Base-by-base conservation (phyloP, 192 early-diverging fungal genomes). In the Coemansia sp. region DNA sequence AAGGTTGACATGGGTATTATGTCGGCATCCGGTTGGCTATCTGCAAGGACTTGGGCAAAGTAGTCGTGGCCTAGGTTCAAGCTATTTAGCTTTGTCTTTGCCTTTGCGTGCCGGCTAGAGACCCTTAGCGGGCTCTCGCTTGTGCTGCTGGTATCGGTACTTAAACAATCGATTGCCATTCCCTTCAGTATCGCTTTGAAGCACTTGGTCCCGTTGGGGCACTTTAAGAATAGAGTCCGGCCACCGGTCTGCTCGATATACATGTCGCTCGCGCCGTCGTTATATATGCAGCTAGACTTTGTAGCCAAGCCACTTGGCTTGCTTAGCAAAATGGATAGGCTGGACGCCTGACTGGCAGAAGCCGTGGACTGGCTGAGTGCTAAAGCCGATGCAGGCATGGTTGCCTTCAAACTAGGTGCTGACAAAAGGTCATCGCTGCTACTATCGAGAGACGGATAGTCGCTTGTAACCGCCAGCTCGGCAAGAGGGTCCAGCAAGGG, bases 161-260 rank as follows among this genome's bases (percentile, higher is more conserved):
- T n/a, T n/a, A n/a, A n/a, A n/a, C n/a, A n/a, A n/a, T n/a, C n/a
- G n/a, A n/a, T n/a, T n/a, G n/a, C n/a, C n/a, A n/a, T n/a, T n/a
- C n/a, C n/a, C n/a, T n/a, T n/a, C n/a, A n/a, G n/a, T 11, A 36
- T 5, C 9, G 21, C 21, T 27, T 63, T 36, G 42, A 45, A 63
- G 60, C 68, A 63, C 19, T 39, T 70, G 14, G 56, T 70, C 37
- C 54, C 68, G 17, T 33, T 47, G 8, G 45, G 19, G 33, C 68
- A 63, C 19, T 48, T 39, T 18, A 58, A 63, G 4, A 63, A 23
- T 1, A 19, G n/a, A n/a, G 39, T 18, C 15, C 30, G 53, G 19
- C 25, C 38, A 22, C 37, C 42, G 8, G 46, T 48, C 11, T 47
- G 50, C 46, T 70, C 56, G 10, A 32, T 15, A 21, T 70, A 63